Base-by-base conservation (phyloP, 805 yeast genomes). In the Candida koratica region DNA sequence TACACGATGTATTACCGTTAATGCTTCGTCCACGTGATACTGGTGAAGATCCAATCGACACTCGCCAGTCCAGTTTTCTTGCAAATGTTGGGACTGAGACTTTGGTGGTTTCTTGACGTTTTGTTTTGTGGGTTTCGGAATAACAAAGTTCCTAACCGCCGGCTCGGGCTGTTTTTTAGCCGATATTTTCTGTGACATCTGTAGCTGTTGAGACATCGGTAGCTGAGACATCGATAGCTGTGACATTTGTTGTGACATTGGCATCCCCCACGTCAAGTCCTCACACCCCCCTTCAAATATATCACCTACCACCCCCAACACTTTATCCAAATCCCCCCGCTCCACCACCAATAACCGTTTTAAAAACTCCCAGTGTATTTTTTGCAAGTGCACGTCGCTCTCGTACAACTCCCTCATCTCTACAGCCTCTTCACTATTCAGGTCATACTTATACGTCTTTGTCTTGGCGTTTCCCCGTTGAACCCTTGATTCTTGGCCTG, bases 1-100 rank as follows among this genome's bases (percentile, higher is more conserved):
- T 0, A 69, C 71, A 8, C 25, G 32, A 4, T 50, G 38, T 1
- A 70, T 56, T 1, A 70, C 51, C 1, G 39, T 36, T 5, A 68
- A 44, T 0, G 88, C 86, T 20, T 65, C 68, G 0, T 59, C 46
- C 7, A 76, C 76, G 6, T 57, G 53, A 37, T 69, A 66, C 0
- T 71, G 68, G 53, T 84, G 93, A 6, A 82, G 64, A 57, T 84
- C 90, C 2, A 81, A 34, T 17, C 22, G 13, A 5, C 5, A 6
- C 5, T 12, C 11, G 11, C 13, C 13, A n/a, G 13, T 10, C 7
- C 11, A 11, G 12, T 24, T 24, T 6, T 6, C 12, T 7, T 10
- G 11, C 11, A n/a, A 6, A 6, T 5, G 10, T 24, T 24, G 11
- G 11, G 11, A n/a, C 14, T 17, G 10, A 14, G 15, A 19, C 17